phyloP scores from a whole-genome alignment of 2,329 filamentous ascomycete species.

The Calonectria pseudoreteaudii region DNA sequence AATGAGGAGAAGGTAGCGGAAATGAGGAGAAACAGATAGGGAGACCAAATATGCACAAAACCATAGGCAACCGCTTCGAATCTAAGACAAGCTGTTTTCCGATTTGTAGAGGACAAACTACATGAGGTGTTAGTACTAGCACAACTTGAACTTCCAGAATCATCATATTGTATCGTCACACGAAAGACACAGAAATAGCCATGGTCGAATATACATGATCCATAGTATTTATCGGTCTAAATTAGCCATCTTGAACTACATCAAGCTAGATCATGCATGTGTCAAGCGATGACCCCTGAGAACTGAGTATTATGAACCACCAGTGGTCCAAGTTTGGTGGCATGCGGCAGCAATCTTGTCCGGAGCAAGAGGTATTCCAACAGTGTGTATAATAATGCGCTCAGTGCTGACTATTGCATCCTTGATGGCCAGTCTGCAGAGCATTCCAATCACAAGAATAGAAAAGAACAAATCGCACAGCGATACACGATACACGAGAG shows the following conservation, averaged over 20 bases:
- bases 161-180: not conserved
- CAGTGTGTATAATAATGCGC: not conserved
- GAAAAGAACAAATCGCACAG: not conserved
- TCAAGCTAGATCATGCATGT: not conserved
- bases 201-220: accelerated
- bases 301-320: not conserved
- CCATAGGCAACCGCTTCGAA: not conserved
- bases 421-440: not conserved
- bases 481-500: not conserved
- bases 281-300: not conserved
- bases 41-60: not conserved
- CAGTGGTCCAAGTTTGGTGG: not conserved
- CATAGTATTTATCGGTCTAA: not conserved
- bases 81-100: not conserved
- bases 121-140: not conserved
- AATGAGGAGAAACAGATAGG: not conserved
- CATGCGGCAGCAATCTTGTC: not conserved
- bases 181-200: not conserved
- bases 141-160: not conserved
- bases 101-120: not conserved
- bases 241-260: not conserved
- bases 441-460: not conserved
- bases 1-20: not conserved
- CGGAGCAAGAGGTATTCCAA: not conserved
- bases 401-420: not conserved